phyloP scores from a whole-genome alignment of 305 asterid species.

The Fraxinus latifolia region DNA sequence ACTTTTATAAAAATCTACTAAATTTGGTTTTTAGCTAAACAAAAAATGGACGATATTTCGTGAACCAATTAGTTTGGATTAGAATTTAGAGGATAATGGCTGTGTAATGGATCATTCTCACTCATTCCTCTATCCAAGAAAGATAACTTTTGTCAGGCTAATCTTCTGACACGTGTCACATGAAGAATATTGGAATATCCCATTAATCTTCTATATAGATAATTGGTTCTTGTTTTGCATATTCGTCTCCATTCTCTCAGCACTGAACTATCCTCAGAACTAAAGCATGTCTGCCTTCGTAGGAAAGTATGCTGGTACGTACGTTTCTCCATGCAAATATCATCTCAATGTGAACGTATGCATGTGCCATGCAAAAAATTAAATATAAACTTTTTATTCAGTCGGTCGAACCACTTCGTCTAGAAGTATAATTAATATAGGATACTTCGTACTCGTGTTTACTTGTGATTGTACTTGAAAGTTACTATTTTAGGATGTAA shows the following conservation, averaged over 20 bases:
- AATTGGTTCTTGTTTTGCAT: constrained; percentile 18
- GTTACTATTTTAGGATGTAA: background rate
- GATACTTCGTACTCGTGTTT: background rate
- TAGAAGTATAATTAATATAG: background rate
- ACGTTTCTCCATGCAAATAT: background rate
- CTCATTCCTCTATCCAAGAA: constrained; percentile 47
- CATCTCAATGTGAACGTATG: background rate
- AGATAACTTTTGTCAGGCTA: constrained; percentile 64
- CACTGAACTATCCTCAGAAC: constrained; percentile 10
- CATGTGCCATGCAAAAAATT: background rate
- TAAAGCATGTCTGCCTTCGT: constrained; percentile 70
- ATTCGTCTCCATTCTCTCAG: constrained; percentile 17
- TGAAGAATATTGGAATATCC: constrained; percentile 32
- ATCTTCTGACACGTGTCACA: constrained; percentile 52
- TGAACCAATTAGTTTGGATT: background rate
- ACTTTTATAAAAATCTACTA: background rate
- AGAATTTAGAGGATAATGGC: constrained; percentile 17
- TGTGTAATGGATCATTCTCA: constrained; percentile 37
- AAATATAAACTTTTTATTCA: background rate
- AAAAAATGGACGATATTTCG: background rate
- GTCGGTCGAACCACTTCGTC: no score
- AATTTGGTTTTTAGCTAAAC: background rate
- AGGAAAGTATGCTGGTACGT: constrained; percentile 74
- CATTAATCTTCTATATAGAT: constrained; percentile 30
- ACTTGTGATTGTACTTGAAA: background rate